Base-by-base conservation (phyloP, 2,329 filamentous ascomycete species). In the Albifimbria verrucaria region DNA sequence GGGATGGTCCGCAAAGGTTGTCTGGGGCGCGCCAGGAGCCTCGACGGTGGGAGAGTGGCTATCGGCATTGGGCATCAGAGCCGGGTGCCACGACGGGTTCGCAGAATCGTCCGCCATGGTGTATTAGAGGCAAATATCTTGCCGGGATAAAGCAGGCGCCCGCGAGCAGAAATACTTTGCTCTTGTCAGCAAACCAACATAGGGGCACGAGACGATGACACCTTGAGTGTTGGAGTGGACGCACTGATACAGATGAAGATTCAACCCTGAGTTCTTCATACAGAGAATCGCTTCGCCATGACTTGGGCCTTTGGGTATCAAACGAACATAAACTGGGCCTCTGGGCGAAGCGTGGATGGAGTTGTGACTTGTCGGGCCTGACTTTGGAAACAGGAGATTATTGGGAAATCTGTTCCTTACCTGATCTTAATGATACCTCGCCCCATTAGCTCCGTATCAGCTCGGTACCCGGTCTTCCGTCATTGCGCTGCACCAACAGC, bases 71-170 rank as follows among this genome's bases (percentile, higher is more conserved):
- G 75, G 73, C 65, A 74, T 71, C 54, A 70, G 59, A 48, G 72
- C 71, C 58, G 72, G 70, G 58, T 74, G 69, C 72, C 72, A 74
- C 62, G 70, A 67, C 50, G 71, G 62, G 55, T 64, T 66, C 49
- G 65, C 59, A 52, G 61, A 57, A 62, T 70, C 71, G 57, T 64
- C 62, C 59, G 68, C 69, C 73, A 76, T 76, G 54, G 64, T 52
- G 59, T 57, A 61, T 57, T 57, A 52, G 53, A 48, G 21, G 15
- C 25, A 22, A 47, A 18, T 10, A 26, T 12, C 5, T 26, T 25
- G 41, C 23, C 20, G 44, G n/a, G 44, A 47, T 25, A n/a, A 39
- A 39, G 32, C 18, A 47, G 26, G 23, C 41, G 44, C 18, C 44
- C 18, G 23, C 23, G 26, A 25, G 22, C 25, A 24, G 23, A 25